Base-by-base conservation (phyloP, 306 rosid genomes). In the Albizia julibrissin region DNA sequence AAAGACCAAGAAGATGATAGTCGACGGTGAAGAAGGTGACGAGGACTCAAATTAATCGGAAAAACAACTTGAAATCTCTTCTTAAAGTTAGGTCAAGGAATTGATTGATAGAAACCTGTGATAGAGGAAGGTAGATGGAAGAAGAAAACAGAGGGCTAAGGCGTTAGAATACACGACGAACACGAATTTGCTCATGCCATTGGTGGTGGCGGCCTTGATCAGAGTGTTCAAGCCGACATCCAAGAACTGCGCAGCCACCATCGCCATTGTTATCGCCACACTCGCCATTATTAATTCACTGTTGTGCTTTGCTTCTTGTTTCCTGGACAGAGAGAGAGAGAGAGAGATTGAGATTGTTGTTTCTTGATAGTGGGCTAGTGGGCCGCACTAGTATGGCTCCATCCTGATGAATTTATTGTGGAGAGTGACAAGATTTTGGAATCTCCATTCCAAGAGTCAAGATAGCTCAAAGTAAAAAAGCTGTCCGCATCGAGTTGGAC, bases 161-260 rank as follows among this genome's bases (percentile, higher is more conserved):
- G 85, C 64, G 19, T 88, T 90, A 1, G 90, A 77, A 65, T 86
- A 90, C 0, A 84, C 50, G 12, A 62, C 5, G 84, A 72, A 88
- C 6, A 90, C 83, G 43, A 16, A 87, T 69, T 79, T 56, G 59
- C 89, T 87, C 90, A 87, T 83, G 68, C 89, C 90, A 27, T 52
- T 74, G 2, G 64, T 42, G 62, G 62, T 79, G 1, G 88, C 90
- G 7, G 84, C 50, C 40, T 90, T 88, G 26, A 81, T 6, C 1
- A 84, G 26, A 31, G 86, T 90, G 86, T 85, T 83, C 49, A 69
- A 33, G 0, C 91, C 82, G 6, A 74, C 74, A 5, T 90, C 65
- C 65, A 22, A 21, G 65, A 58, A 58, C 29, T 58, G 65, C 4
- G 5, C 29, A 11, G 65, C 29, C 14, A 58, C 29, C 65, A 58